A percentile compares a stretch with the other conserved stretches of the same genome.
phyloP scores from a whole-genome alignment of 352 stramenopile genomes.

The Hyaloperonospora brassicae region DNA sequence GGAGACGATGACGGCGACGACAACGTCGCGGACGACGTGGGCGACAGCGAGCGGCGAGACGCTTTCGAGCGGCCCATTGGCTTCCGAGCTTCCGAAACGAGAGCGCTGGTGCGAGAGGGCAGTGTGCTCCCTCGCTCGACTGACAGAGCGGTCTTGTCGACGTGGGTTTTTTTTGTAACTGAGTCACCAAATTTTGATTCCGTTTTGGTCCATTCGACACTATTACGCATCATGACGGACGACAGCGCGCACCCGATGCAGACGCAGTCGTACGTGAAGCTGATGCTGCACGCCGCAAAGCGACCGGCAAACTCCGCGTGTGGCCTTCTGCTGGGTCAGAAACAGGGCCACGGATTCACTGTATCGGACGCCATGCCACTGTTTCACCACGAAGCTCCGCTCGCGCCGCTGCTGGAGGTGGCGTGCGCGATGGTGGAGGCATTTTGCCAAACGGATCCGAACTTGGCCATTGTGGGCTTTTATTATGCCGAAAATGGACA shows the following conservation, averaged over 20 bases:
- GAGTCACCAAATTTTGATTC: background rate
- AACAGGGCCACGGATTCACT: slow-evolving; percentile 36
- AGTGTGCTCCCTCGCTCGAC: background rate
- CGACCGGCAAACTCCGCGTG: slow-evolving; percentile 35
- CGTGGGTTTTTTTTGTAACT: background rate
- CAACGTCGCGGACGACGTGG: slow-evolving; percentile 33
- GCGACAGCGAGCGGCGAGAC: slow-evolving; percentile 34
- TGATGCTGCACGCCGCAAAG: slow-evolving; percentile 66
- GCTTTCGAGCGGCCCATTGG: slow-evolving; percentile 28
- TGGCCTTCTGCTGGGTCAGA: slow-evolving; percentile 53
- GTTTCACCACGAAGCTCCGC: slow-evolving; percentile 68
- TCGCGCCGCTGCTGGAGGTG: slow-evolving; percentile 56
- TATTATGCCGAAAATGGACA: slow-evolving; percentile 45
- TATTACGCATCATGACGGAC: slow-evolving; percentile 40
- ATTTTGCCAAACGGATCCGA: slow-evolving; percentile 30
- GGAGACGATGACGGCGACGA: slow-evolving; percentile 40
- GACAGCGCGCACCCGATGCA: slow-evolving; percentile 43
- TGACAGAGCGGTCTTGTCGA: too few relatives aligned
- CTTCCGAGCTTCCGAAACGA: slow-evolving; percentile 10
- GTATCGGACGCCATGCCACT: slow-evolving; percentile 62
- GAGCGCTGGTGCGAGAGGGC: slow-evolving; percentile 21
- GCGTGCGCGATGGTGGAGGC: slow-evolving; percentile 63
- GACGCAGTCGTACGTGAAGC: slow-evolving; percentile 61
- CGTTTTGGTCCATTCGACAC: background rate
- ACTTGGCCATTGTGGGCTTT: slow-evolving; percentile 56